phyloP scores from a whole-genome alignment of 148 eudicot species.

The Rhododendron kiyosumense region DNA sequence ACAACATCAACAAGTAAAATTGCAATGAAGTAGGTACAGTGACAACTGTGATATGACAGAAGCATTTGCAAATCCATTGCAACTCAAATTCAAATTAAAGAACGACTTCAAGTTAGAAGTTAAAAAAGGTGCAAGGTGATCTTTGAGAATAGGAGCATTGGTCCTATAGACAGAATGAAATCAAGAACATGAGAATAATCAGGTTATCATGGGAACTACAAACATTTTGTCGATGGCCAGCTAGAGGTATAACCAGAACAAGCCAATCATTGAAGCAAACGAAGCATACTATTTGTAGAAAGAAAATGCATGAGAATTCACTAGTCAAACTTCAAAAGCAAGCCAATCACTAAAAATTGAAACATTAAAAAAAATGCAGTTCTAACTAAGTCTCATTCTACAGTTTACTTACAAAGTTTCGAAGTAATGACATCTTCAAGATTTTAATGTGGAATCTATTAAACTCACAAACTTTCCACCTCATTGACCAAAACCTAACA shows the following conservation, averaged over 20 bases:
- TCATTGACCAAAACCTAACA: not conserved
- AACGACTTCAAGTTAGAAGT: not conserved
- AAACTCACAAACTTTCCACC: not conserved
- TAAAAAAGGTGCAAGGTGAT: not conserved
- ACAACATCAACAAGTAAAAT: not conserved
- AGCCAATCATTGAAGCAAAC: not conserved
- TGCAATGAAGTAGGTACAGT: not conserved
- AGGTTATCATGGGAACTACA: not conserved
- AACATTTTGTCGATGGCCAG: not conserved
- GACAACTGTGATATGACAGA: not conserved
- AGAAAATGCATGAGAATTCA: not conserved
- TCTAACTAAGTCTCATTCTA: not conserved
- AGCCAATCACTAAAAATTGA: not conserved
- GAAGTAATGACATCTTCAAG: not conserved
- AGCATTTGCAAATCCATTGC: not conserved
- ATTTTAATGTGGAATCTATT: not conserved
- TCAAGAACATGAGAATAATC: not conserved
- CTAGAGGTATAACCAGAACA: not conserved
- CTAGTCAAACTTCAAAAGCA: not conserved
- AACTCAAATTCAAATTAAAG: not conserved
- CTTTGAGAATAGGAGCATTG: not conserved
- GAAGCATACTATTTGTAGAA: not conserved
- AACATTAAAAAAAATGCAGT: not conserved
- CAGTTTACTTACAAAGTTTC: not conserved
- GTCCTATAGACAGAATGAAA: not conserved